phyloP scores from a whole-genome alignment of 345 rosid species.

The Sonneratia alba region DNA sequence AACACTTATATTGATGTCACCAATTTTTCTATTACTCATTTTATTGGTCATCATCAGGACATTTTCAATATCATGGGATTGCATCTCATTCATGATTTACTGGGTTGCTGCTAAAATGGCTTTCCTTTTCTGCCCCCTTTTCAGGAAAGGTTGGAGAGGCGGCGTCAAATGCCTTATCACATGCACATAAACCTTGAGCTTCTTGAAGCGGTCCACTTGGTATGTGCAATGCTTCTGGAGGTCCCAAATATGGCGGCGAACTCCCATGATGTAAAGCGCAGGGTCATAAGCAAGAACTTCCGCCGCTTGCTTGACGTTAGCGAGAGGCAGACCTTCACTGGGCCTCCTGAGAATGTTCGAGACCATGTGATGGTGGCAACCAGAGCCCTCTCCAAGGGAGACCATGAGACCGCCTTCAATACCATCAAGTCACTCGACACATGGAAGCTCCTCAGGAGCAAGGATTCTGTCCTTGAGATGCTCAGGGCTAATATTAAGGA shows the following conservation, averaged over 20 bases:
- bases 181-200: constrained; percentile 99
- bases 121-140: constrained; percentile 2
- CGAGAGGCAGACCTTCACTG: constrained; percentile 74
- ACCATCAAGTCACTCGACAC: constrained; percentile 61
- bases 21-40: neutral
- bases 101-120: neutral
- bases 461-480: constrained; percentile 54
- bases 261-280: constrained; percentile 47
- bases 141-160: constrained; percentile 85
- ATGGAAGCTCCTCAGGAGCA: constrained; percentile 65
- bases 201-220: constrained; percentile 81
- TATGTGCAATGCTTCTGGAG: constrained; percentile 87
- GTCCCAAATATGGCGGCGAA: constrained; percentile 89
- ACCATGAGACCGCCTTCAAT: constrained; percentile 53
- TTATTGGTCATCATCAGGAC: neutral
- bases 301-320: constrained; percentile 66
- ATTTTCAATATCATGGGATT: neutral
- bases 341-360: constrained; percentile 78
- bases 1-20: neutral
- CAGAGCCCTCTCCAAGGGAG: constrained; percentile 68
- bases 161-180: constrained; percentile 92
- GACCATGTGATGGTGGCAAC: constrained; percentile 91
- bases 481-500: constrained; percentile 73
- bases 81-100: neutral
- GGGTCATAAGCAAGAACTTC: constrained; percentile 72